These are phyloP conservation scores for Pleurotus platypus DNA, from an alignment of 768 basidiomycete genomes.

Conservation along the genomic window DNA sequence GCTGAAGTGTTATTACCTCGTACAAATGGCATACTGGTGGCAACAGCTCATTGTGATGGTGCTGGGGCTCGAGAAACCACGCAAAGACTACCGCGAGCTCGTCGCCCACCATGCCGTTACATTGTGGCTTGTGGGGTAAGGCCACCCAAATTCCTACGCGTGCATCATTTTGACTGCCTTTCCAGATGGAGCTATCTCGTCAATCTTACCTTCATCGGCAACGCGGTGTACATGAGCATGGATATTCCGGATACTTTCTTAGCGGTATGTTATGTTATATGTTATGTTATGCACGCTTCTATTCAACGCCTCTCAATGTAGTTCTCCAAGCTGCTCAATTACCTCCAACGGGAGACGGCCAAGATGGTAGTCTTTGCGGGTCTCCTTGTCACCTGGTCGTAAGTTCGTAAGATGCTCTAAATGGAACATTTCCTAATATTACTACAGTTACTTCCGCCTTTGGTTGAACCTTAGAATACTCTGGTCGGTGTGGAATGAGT, in stretches of 20 bases:
- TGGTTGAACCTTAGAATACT: constrained; percentile 85
- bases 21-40: constrained; percentile 92
- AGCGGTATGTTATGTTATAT: constrained; percentile 50
- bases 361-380: constrained; percentile 60
- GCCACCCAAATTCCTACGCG: constrained; percentile 4
- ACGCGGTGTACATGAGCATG: constrained; percentile 94
- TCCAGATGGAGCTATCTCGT: constrained; percentile 78
- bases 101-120: constrained; percentile 92
- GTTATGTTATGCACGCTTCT: not conserved
- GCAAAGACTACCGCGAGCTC: constrained; percentile 87
- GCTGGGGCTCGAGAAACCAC: constrained; percentile 87
- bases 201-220: constrained; percentile 85
- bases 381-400: constrained; percentile 83
- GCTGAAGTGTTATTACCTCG: constrained; percentile 90
- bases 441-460: constrained; percentile 84
- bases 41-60: constrained; percentile 88
- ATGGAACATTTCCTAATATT: too few species aligned
- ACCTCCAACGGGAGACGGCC: constrained; percentile 63
- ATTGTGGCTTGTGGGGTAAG: constrained; percentile 88
- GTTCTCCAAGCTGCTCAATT: constrained; percentile 87
- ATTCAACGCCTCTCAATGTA: constrained; percentile 21
- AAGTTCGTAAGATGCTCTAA: constrained; percentile 25
- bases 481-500: constrained; percentile 83
- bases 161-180: constrained; percentile 8
- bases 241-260: constrained; percentile 90